phyloP scores from a whole-genome alignment of 2,329 filamentous ascomycete species.

The Botrytis sinoallii region DNA sequence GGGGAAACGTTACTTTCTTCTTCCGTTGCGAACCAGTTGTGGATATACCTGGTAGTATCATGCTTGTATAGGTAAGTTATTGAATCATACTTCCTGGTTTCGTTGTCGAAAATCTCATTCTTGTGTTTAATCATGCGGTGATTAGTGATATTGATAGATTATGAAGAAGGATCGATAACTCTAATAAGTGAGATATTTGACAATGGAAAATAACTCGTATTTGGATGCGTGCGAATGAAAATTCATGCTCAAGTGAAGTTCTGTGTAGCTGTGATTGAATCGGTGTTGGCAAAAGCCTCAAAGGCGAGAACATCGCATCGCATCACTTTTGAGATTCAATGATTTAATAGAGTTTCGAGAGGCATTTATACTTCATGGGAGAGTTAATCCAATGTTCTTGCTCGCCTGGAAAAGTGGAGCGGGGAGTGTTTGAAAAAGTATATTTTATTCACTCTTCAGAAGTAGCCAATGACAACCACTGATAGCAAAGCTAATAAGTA shows the following conservation, averaged over 20 bases:
- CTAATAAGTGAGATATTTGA: background rate
- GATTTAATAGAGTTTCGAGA: background rate
- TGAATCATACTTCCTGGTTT: background rate
- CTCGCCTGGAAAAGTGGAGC: background rate
- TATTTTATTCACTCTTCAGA: background rate
- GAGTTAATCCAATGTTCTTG: background rate
- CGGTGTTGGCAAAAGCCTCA: background rate
- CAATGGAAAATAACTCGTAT: background rate
- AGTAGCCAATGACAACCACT: background rate
- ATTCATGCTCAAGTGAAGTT: background rate
- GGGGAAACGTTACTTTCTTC: background rate
- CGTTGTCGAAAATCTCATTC: background rate
- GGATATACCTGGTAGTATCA: too few species aligned
- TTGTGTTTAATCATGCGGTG: background rate
- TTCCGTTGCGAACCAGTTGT: background rate
- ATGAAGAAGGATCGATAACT: background rate
- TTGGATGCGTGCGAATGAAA: background rate
- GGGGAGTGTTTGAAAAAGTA: background rate
- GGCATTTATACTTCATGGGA: background rate
- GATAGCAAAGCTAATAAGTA: background rate
- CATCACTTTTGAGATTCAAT: background rate
- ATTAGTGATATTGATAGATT: rapidly evolving
- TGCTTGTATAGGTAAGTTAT: background rate
- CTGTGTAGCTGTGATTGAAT: background rate
- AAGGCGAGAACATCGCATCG: too few species aligned